These are phyloP conservation scores for Annulohypoxylon maeteangense DNA, from an alignment of 495 filamentous ascomycete species.

Conservation along the genomic window DNA sequence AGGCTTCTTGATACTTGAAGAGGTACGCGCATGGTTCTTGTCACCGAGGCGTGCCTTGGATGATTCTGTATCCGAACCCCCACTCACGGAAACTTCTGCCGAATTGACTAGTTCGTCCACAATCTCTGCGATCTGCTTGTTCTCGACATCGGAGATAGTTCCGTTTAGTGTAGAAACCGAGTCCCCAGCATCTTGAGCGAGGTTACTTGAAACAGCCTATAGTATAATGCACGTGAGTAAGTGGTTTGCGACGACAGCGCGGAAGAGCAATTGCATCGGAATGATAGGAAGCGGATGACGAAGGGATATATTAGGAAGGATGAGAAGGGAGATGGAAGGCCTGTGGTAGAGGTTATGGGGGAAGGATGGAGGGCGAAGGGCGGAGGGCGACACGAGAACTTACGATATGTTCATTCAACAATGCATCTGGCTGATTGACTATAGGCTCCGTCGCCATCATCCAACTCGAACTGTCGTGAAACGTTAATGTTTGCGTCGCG, in stretches of 20 bases:
- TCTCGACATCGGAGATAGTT: slow-evolving; percentile 57
- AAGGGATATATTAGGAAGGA: background rate
- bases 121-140: slow-evolving; percentile 62
- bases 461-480: slow-evolving; percentile 39
- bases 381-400: slow-evolving; percentile 40
- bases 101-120: slow-evolving; percentile 63
- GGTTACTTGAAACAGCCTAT: slow-evolving; percentile 45
- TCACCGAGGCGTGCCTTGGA: slow-evolving; percentile 62
- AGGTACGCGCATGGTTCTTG: slow-evolving; percentile 71
- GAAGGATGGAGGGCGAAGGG: background rate
- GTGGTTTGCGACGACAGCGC: slow-evolving; percentile 23
- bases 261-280: slow-evolving; percentile 7
- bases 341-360: background rate
- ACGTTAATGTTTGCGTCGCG: slow-evolving; percentile 38
- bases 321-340: background rate
- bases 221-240: slow-evolving; percentile 28
- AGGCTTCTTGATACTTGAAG: slow-evolving; percentile 80
- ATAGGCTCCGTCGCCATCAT: slow-evolving; percentile 70
- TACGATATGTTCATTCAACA: slow-evolving; percentile 59
- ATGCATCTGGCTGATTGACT: slow-evolving; percentile 61
- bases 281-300: background rate
- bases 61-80: slow-evolving; percentile 76
- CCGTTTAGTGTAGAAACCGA: slow-evolving; percentile 58
- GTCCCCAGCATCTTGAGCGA: slow-evolving; percentile 57
- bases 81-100: slow-evolving; percentile 67